Conservation (phyloP, 129 eudicot genomes). For the Rutidosis leptorrhynchoides region DNA sequence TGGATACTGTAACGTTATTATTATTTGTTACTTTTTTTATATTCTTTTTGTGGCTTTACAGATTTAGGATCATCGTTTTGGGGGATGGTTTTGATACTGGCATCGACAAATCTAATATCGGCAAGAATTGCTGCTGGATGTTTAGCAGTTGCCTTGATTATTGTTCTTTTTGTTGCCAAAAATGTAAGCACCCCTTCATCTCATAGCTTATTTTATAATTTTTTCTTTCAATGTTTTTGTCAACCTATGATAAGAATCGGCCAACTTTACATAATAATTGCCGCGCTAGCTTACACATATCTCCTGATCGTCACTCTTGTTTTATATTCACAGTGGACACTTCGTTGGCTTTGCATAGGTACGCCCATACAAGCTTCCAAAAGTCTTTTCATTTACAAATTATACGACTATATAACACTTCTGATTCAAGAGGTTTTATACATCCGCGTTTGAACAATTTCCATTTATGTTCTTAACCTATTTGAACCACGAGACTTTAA, state of each 20-base stretch:
- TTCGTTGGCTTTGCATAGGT: constrained; percentile 52
- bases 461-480: background rate
- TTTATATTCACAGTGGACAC: constrained; percentile 51
- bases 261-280: background rate
- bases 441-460: background rate
- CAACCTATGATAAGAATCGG: background rate
- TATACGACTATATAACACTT: background rate
- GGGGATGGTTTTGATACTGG: constrained; percentile 93
- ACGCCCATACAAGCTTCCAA: constrained; percentile 9
- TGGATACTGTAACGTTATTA: background rate
- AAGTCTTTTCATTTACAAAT: background rate
- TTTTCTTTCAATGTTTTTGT: background rate
- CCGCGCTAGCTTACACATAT: constrained; percentile 3
- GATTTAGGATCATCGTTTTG: constrained; percentile 97
- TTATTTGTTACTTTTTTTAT: background rate
- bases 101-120: constrained; percentile 80
- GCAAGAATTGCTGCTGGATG: constrained; percentile 97
- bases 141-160: constrained; percentile 55
- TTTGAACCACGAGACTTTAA: background rate
- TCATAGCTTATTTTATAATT: background rate
- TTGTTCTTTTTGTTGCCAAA: constrained; percentile 62
- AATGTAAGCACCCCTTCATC: constrained; percentile 35
- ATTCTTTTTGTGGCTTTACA: constrained; percentile 18
- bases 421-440: background rate
- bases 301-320: constrained; percentile 17